phyloP scores from a whole-genome alignment of 441 rosid species.

The Erysimum cheiri region DNA sequence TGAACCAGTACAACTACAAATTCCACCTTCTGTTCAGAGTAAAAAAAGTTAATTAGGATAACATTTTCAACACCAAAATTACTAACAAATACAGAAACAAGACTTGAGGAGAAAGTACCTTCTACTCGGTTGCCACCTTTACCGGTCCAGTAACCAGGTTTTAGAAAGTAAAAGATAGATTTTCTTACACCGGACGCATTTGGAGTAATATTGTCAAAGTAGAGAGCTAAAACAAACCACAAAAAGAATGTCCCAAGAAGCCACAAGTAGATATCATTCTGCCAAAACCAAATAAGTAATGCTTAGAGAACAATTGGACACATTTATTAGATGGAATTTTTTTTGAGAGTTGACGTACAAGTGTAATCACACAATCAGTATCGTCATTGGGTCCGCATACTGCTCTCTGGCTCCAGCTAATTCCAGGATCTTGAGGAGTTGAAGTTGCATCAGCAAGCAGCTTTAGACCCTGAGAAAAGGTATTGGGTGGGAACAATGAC shows the following conservation, averaged over 20 bases:
- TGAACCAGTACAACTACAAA: slow-evolving; percentile 80
- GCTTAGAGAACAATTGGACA: slow-evolving; percentile 29
- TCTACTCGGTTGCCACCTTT: slow-evolving; percentile 68
- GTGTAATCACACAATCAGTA: slow-evolving; percentile 62
- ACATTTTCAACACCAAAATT: slow-evolving; percentile 11
- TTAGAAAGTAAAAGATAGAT: slow-evolving; percentile 71
- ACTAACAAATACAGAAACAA: slow-evolving; percentile 22
- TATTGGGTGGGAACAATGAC: slow-evolving; percentile 93
- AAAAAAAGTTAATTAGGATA: slow-evolving; percentile 15
- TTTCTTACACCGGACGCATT: slow-evolving; percentile 88
- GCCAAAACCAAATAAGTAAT: slow-evolving; percentile 42
- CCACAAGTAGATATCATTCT: slow-evolving; percentile 81
- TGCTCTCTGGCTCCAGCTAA: slow-evolving; percentile 78
- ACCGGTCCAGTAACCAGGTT: slow-evolving; percentile 91
- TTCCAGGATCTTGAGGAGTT: slow-evolving; percentile 65
- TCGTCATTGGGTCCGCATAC: slow-evolving; percentile 49
- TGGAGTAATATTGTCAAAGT: slow-evolving; percentile 87
- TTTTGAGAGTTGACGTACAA: slow-evolving; percentile 54
- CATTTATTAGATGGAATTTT: slow-evolving; percentile 23
- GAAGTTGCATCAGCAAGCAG: slow-evolving; percentile 64
- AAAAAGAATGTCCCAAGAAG: slow-evolving; percentile 61
- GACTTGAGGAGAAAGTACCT: slow-evolving; percentile 53
- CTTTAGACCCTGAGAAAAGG: slow-evolving; percentile 64
- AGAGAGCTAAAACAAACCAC: slow-evolving; percentile 84
- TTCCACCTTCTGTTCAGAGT: slow-evolving; percentile 69